Evolutionary conservation across 305 asterid genomes (phyloP), one percentile per base, ranked within the genome.

Genomic region (Coffea humblotiana): DNA sequence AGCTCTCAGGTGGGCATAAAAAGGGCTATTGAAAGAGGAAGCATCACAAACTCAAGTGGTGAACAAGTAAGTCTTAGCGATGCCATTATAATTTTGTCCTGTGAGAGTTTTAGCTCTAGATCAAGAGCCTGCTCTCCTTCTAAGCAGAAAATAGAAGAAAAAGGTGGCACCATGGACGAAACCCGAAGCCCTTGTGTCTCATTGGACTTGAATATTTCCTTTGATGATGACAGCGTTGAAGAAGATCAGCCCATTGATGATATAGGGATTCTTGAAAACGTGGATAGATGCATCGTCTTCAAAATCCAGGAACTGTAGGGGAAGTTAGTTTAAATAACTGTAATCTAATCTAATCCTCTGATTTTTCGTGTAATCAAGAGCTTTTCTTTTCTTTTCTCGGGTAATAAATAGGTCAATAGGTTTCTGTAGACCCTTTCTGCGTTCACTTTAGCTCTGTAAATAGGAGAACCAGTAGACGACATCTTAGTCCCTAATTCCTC

Each of bases 181-280:
- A 80, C 43, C 2, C 52, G 12, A 23, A 78, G 83, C 10, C 64
- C 77, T 48, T 32, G 82, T 80, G 81, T 84, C 43, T 88, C 89
- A 21, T 84, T 91, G 88, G 97, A 94, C 84, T 88, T 94, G 90
- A 92, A 94, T 78, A 78, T 94, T 75, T 90, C 91, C 32, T 79
- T 90, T 61, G 90, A 84, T 61, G 88, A 83, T 72, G 77, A 83
- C 6, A 82, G 35, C 7, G 76, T 48, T 52, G 88, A 77, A 43
- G 78, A 79, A 66, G 72, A 82, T 78, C 77, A 67, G 67, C 65
- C 72, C 4, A 80, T 75, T 43, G 95, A 89, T 66, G 88, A 88
- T 35, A 48, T 90, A 48, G 91, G 92, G 74, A 82, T 91, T 63
- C 90, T 91, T 80, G 89, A 89, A 71, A 86, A 51, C 84, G 93